Base-by-base conservation (phyloP, 2,329 filamentous ascomycete species). In the Plectosphaerella cucumerina region DNA sequence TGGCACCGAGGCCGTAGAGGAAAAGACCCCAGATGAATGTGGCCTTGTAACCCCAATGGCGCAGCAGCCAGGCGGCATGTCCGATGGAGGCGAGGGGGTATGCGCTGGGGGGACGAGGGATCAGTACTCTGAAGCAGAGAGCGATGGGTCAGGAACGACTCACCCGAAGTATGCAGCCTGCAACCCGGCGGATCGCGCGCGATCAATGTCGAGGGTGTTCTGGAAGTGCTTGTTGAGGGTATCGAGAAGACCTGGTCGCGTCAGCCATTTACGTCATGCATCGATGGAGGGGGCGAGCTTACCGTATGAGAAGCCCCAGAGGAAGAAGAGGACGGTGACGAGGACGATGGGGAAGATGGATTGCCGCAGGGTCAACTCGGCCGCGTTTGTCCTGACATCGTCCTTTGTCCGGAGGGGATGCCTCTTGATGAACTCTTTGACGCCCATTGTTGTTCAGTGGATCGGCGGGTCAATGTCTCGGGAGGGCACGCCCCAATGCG, bases 81-180 rank as follows among this genome's bases (percentile, higher is more conserved):
- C 86, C 80, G 53, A 86, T 75, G 52, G 88, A 89, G 9, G 85
- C 85, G 44, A 90, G 74, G 17, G 86, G 86, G 61, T 89, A 87
- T 12, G 82, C 80, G 17, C 81, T 78, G 57, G 8, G 17, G 8
- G 17, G 47, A n/a, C 23, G 14, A 17, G 22, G 34, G 1, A 33
- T 61, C 34, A 60, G 50, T 10, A 31, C n/a, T 9, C 15, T 21
- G 31, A 39, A 15, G 15, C 17, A 6, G 45, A n/a, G 18, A 37
- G 4, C 55, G 43, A 52, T 26, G 26, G 60, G 70, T 46, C 64
- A 43, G 21, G 41, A 20, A 17, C 12, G 18, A 22, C 41, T 5
- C 18, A 43, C 41, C 42, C 76, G 50, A 78, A 80, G 59, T 80
- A 80, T 26, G 76, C 75, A 3, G 74, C 69, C 34, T 76, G 74